Evolutionary conservation across 139 green algal species (phyloP).

Genomic region (Volvox reticuliferus): DNA sequence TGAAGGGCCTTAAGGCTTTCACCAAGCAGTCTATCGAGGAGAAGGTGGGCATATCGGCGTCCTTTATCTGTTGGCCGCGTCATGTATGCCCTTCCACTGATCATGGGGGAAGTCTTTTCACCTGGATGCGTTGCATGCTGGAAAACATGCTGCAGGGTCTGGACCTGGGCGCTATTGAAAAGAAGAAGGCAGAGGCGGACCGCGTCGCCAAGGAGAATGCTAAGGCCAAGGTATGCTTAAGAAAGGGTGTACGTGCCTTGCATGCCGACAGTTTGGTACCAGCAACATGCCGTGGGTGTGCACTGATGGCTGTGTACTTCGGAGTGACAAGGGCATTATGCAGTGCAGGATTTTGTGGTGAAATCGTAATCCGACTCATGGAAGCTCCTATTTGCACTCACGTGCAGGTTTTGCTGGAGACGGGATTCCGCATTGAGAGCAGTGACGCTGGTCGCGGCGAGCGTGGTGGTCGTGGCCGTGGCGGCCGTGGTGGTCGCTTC

Average conservation of each 20-base stretch:
- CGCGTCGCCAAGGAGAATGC: slow-evolving; percentile 35
- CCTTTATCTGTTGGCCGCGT: too few relatives aligned
- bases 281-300: too few relatives aligned
- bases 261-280: not conserved
- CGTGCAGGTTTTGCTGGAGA: slow-evolving; percentile 47
- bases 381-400: not conserved
- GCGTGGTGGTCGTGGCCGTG: slow-evolving; percentile 31
- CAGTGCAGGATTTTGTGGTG: too few relatives aligned
- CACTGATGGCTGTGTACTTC: too few relatives aligned
- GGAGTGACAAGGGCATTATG: not conserved
- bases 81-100: too few relatives aligned
- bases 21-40: slow-evolving; percentile 41
- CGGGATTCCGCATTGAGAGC: slow-evolving; percentile 56
- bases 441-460: slow-evolving; percentile 19
- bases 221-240: slow-evolving; percentile 34
- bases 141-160: slow-evolving; percentile 37
- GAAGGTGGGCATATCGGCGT: slow-evolving; percentile 11
- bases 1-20: slow-evolving; percentile 53
- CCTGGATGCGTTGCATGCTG: too few relatives aligned
- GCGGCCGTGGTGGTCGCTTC: not conserved
- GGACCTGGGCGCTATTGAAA: slow-evolving; percentile 54
- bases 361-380: too few relatives aligned
- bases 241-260: not conserved
- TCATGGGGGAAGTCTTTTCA: too few relatives aligned
- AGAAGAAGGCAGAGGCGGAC: slow-evolving; percentile 56